phyloP scores from a whole-genome alignment of 2,329 filamentous ascomycete species.

The Ophiocordyceps sinensis region DNA sequence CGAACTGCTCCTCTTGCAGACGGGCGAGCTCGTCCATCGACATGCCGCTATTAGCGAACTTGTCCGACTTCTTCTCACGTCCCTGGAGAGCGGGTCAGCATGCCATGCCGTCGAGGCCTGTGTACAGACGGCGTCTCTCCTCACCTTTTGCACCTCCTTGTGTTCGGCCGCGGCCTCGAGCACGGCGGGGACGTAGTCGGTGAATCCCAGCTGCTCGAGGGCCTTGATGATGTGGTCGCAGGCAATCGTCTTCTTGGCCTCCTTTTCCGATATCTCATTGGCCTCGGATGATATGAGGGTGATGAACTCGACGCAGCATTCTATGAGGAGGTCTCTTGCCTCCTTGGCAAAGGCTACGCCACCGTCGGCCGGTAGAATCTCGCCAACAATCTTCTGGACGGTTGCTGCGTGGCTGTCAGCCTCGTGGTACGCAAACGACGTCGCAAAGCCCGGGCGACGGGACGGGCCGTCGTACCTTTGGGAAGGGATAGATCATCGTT shows the following conservation, averaged over 20 bases:
- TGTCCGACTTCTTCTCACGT: conserved; percentile 92
- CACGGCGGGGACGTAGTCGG: conserved; percentile 81
- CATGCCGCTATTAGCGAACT: conserved; percentile 88
- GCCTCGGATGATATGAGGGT: conserved; percentile 96
- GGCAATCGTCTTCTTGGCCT: conserved; percentile 97
- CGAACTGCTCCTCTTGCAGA: conserved; percentile 85
- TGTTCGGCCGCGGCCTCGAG: conserved; percentile 78
- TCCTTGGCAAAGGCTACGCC: conserved; percentile 89
- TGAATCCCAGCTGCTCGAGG: conserved; percentile 80
- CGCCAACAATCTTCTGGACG: conserved; percentile 77
- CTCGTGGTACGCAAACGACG: not conserved
- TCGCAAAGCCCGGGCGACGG: too few relatives aligned
- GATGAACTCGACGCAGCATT: conserved; percentile 98
- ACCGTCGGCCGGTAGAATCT: conserved; percentile 65
- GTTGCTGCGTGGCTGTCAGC: conserved; percentile 35
- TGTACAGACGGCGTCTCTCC: too few relatives aligned
- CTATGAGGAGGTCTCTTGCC: conserved; percentile 85
- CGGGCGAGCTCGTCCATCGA: conserved; percentile 79
- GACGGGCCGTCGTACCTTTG: conserved; percentile 35
- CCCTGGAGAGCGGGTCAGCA: conserved; percentile 41
- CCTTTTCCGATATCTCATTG: conserved; percentile 97
- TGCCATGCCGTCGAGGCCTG: too few relatives aligned
- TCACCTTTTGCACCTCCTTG: conserved; percentile 85
- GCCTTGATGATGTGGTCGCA: conserved; percentile 96
- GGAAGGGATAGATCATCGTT: conserved; percentile 51